Base-by-base conservation (phyloP, 257 asterid species). In the Plectranthus barbatus region DNA sequence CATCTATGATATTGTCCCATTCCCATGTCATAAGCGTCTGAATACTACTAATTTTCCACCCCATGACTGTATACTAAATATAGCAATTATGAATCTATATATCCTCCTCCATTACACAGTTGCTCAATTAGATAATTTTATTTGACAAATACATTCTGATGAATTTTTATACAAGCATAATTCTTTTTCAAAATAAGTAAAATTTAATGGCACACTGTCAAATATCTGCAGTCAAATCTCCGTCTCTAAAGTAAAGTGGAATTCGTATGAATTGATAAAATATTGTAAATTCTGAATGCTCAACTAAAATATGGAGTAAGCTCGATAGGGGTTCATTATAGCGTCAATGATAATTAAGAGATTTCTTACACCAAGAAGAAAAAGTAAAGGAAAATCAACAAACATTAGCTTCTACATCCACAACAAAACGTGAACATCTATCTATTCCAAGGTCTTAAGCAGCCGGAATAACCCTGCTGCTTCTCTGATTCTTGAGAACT, bases 401-500 rank as follows among this genome's bases (percentile, higher is more conserved):
- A 56, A 23, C 9, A 54, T 45, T 61, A 53, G 54, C 9, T 37
- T 21, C 47, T 49, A 54, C 24, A 62, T 61, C 33, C 70, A 40
- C 24, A 65, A 44, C 36, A 1, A 23, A 67, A 60, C 20, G 19
- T 49, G 36, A 13, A 10, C 31, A 26, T 26, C 31, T 57, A 48
- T 65, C 77, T 79, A 83, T 59, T 88, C 94, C 84, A 88, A 74
- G 61, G 89, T 89, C 72, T 89, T 86, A 48, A 92, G 95, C 60
- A 89, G 95, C 79, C 97, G 81, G 67, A 89, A 92, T 13, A 92
- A 71, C 37, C 93, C 93, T 0, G 97, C 97, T 40, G 98, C 98
- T 76, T 92, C 98, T 72, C 95, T 81, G 53, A 89, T 86, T 76
- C 97, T 78, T 29, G 98, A 92, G 83, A 92, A 92, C 89, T 89